Base-by-base conservation (phyloP, 2,329 filamentous ascomycete species). In the Botrytis fabae region DNA sequence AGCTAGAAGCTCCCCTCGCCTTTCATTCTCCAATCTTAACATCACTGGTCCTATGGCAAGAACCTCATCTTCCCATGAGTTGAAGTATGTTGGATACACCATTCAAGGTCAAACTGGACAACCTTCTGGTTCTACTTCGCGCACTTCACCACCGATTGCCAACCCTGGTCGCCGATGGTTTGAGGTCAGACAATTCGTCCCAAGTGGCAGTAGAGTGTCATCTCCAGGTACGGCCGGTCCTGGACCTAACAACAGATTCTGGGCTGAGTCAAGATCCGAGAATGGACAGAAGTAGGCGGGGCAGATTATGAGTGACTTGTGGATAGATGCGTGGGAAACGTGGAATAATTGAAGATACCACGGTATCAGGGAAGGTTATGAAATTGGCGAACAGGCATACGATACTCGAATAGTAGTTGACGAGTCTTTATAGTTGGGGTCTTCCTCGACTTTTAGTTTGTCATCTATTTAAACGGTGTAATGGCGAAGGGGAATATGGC, bases 1-100 rank as follows among this genome's bases (percentile, higher is more conserved):
- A 42, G 65, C 65, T 16, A 57, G 65, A 57, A 69, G 65, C 38
- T 69, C 65, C 4, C 65, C 65, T 22, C 48, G 65, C 14, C 12
- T 69, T 14, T 57, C 48, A 6, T 42, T 57, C 18, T 42, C 65
- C 1, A 44, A 22, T 38, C n/a, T n/a, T 12, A 10, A n/a, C 32
- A 16, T n/a, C 12, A 7, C 32, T 6, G n/a, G 35, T 1, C n/a
- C 65, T 1, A 69, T 69, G 35, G n/a, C 10, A 42, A 69, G 65
- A 69, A 44, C 38, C 6, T 12, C 38, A 2, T 57, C 65, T 2
- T 44, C 48, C 1, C 35, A 69, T 16, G 65, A 69, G 20, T 25
- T 69, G 48, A 57, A 28, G n/a, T 69, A 69, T 18, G 25, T 42
- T 22, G 65, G 48, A 1, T 69, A 28, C 14, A 42, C 65, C 4